phyloP scores from a whole-genome alignment of 2,329 filamentous ascomycete species.

The Plectosphaerella cucumerina region DNA sequence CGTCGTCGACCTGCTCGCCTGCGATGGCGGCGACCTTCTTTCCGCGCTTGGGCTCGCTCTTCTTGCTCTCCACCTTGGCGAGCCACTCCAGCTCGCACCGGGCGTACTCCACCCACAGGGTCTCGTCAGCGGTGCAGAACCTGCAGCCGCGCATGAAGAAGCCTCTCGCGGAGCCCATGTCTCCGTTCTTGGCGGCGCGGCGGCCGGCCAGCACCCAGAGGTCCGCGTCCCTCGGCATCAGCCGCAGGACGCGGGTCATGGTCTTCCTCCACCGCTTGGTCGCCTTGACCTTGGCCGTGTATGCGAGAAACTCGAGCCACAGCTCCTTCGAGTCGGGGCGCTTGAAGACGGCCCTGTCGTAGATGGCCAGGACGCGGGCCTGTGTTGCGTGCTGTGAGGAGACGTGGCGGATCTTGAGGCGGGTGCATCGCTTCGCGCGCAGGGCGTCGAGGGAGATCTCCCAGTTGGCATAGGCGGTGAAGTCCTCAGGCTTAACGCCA shows the following conservation, averaged over 20 bases:
- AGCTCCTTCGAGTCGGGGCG: slow-evolving; percentile 77
- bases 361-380: slow-evolving; percentile 80
- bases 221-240: slow-evolving; percentile 79
- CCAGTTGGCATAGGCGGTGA: slow-evolving; percentile 76
- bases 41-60: slow-evolving; percentile 47
- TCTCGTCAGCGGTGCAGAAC: slow-evolving; percentile 74
- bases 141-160: slow-evolving; percentile 86
- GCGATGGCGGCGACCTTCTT: slow-evolving; percentile 51
- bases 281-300: slow-evolving; percentile 64
- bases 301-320: slow-evolving; percentile 89
- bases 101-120: slow-evolving; percentile 85
- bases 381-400: slow-evolving; percentile 69
- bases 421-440: slow-evolving; percentile 75
- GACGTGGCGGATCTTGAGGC: slow-evolving; percentile 67
- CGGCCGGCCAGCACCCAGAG: slow-evolving; percentile 86
- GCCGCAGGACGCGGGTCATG: slow-evolving; percentile 66
- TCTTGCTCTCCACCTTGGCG: slow-evolving; percentile 71
- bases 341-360: slow-evolving; percentile 79
- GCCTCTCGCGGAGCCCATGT: slow-evolving; percentile 80
- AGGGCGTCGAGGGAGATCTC: slow-evolving; percentile 68
- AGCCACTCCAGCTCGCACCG: slow-evolving; percentile 92
- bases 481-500: slow-evolving; percentile 72
- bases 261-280: slow-evolving; percentile 62
- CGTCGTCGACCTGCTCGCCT: slow-evolving; percentile 45
- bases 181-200: slow-evolving; percentile 71